Evolutionary conservation across 371 early-diverging fungal species (phyloP).

Genomic region (Choanephora cucurbitarum): DNA sequence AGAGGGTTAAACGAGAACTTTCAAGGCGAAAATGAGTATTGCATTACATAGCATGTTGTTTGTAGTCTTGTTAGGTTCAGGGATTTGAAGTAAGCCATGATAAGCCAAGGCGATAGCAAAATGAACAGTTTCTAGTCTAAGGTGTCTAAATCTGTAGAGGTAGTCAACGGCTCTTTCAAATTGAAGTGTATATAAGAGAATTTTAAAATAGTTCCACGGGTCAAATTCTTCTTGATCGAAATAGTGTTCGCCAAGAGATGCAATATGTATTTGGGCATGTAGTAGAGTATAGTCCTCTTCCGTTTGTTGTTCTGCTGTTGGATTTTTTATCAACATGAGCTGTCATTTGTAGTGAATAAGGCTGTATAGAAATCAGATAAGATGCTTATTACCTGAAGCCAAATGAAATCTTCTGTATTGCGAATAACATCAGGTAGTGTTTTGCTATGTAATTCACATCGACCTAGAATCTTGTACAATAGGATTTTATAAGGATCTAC

Average conservation of each 20-base stretch:
- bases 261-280: conserved; percentile 67
- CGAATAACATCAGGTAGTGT: conserved; percentile 60
- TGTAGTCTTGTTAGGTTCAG: conserved; percentile 22
- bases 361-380: too few relatives aligned
- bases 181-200: conserved; percentile 78
- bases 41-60: conserved; percentile 33
- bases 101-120: conserved; percentile 84
- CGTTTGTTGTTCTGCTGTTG: conserved; percentile 14
- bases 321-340: too few relatives aligned
- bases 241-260: conserved; percentile 58
- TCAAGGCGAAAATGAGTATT: too few relatives aligned
- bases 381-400: conserved; percentile 68
- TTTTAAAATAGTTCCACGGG: conserved; percentile 76
- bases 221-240: conserved; percentile 69
- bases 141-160: conserved; percentile 55
- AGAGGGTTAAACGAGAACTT: background rate
- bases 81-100: conserved; percentile 65
- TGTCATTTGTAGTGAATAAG: too few relatives aligned
- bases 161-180: conserved; percentile 82
- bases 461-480: conserved; percentile 81
- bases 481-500: conserved; percentile 85
- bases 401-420: conserved; percentile 81
- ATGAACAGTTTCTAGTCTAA: conserved; percentile 81
- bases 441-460: conserved; percentile 76
- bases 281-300: conserved; percentile 62